Conservation (phyloP, 371 early-diverging fungal species). For the Syncephalastrum racemosum region DNA sequence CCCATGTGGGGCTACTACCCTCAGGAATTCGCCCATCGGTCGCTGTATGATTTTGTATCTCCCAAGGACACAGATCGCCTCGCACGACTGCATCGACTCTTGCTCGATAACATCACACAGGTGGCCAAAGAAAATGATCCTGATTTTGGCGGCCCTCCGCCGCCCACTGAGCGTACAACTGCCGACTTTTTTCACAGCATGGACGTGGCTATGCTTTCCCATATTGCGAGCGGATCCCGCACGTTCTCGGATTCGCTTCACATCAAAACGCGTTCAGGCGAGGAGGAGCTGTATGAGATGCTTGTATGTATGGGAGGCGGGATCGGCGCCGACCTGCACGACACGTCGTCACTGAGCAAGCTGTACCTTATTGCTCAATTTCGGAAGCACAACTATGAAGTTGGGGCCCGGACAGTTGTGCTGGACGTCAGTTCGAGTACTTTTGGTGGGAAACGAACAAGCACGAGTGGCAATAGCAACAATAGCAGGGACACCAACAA, state of each 20-base stretch:
- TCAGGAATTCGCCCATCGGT: slow-evolving; percentile 47
- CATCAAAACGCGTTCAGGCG: slow-evolving; percentile 35
- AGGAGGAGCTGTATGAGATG: slow-evolving; percentile 38
- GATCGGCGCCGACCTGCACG: slow-evolving; percentile 38
- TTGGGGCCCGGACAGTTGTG: background rate
- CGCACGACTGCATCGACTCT: slow-evolving; percentile 29
- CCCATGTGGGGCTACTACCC: slow-evolving; percentile 53
- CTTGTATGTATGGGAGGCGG: slow-evolving; percentile 52
- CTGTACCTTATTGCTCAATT: slow-evolving; percentile 19
- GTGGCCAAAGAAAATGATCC: slow-evolving; percentile 20
- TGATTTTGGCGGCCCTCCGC: slow-evolving; percentile 18
- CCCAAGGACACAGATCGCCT: slow-evolving; percentile 38
- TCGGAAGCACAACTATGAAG: slow-evolving; percentile 16
- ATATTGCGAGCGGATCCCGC: slow-evolving; percentile 25
- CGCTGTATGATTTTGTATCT: slow-evolving; percentile 49
- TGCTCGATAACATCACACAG: slow-evolving; percentile 42
- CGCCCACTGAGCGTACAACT: slow-evolving; percentile 38
- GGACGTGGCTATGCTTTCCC: slow-evolving; percentile 26
- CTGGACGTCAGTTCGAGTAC: too few species aligned
- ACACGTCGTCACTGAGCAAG: slow-evolving; percentile 8
- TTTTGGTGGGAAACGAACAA: too few species aligned
- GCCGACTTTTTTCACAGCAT: slow-evolving; percentile 32
- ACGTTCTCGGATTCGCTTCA: slow-evolving; percentile 45
- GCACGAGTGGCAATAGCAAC: too few species aligned
- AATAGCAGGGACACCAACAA: too few species aligned